phyloP scores from a whole-genome alignment of 768 basidiomycete genomes.

The Terana coerulea region DNA sequence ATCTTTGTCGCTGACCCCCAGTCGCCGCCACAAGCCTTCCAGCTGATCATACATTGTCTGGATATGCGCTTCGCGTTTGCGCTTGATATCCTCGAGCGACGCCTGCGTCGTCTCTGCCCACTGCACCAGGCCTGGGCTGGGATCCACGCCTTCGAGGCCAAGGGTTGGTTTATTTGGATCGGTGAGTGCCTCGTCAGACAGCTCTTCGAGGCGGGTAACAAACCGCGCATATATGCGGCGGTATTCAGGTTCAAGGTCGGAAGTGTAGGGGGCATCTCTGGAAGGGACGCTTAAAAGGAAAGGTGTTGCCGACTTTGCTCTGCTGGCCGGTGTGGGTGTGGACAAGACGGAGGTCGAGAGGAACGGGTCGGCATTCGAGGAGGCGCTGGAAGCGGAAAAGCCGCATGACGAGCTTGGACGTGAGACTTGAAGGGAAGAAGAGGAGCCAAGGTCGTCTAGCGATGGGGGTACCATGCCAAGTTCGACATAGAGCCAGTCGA shows the following conservation, averaged over 20 bases:
- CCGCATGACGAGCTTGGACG: constrained; percentile 31
- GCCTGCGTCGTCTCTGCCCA: constrained; percentile 61
- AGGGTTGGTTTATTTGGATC: constrained; percentile 34
- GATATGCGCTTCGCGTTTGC: constrained; percentile 74
- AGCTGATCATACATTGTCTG: constrained; percentile 94
- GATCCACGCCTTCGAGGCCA: constrained; percentile 75
- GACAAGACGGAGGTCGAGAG: constrained; percentile 30
- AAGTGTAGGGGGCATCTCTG: background rate
- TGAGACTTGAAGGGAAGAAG: constrained; percentile 18
- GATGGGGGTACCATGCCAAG: constrained; percentile 69
- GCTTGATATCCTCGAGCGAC: constrained; percentile 70
- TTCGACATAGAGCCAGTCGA: constrained; percentile 81
- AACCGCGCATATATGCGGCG: constrained; percentile 61
- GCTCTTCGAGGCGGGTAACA: constrained; percentile 57
- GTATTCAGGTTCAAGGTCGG: constrained; percentile 34
- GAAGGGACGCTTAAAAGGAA: constrained; percentile 30
- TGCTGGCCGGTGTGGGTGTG: constrained; percentile 32
- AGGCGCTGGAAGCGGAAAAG: constrained; percentile 17
- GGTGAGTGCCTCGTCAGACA: constrained; percentile 44
- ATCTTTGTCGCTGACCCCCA: constrained; percentile 73
- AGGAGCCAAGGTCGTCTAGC: constrained; percentile 38
- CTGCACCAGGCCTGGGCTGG: constrained; percentile 65
- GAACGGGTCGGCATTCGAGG: constrained; percentile 32
- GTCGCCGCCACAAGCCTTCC: constrained; percentile 83
- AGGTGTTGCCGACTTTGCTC: constrained; percentile 29